Evolutionary conservation across 2,329 filamentous ascomycete species (phyloP).

Genomic region (Penicillium sp.): DNA sequence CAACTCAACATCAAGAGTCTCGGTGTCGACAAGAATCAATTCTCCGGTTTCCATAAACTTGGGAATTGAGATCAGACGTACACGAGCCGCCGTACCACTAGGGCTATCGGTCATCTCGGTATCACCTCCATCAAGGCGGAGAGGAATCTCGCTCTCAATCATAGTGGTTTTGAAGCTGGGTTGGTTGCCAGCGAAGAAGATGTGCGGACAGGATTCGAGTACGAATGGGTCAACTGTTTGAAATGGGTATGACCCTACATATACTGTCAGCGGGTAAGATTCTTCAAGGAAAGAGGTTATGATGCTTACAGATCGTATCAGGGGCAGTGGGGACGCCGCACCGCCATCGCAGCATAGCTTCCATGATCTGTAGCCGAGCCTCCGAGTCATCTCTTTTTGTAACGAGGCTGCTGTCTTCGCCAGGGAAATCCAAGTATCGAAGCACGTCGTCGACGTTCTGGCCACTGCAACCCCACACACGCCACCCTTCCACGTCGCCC

Average conservation of each 20-base stretch:
- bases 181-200: constrained; percentile 88
- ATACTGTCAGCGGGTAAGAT: constrained; percentile 11
- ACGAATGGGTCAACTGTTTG: constrained; percentile 92
- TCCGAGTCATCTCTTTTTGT: constrained; percentile 51
- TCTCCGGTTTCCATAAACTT: constrained; percentile 75
- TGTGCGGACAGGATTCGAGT: constrained; percentile 77
- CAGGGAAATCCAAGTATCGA: constrained; percentile 70
- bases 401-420: constrained; percentile 26
- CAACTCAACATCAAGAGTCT: constrained; percentile 75
- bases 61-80: constrained; percentile 79
- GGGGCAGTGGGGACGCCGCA: constrained; percentile 90
- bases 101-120: constrained; percentile 32
- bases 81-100: constrained; percentile 60
- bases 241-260: constrained; percentile 86
- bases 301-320: constrained; percentile 79
- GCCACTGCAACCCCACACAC: constrained; percentile 79
- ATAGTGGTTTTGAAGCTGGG: constrained; percentile 70
- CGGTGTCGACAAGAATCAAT: constrained; percentile 77
- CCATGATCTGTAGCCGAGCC: constrained; percentile 83
- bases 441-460: constrained; percentile 93
- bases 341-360: constrained; percentile 89
- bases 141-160: constrained; percentile 53
- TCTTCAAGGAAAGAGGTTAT: not conserved
- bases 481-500: constrained; percentile 85
- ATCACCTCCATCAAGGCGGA: constrained; percentile 33